These are phyloP conservation scores for Euphorbia pulcherrima DNA, from an alignment of 345 rosid species.

Conservation along the genomic window DNA sequence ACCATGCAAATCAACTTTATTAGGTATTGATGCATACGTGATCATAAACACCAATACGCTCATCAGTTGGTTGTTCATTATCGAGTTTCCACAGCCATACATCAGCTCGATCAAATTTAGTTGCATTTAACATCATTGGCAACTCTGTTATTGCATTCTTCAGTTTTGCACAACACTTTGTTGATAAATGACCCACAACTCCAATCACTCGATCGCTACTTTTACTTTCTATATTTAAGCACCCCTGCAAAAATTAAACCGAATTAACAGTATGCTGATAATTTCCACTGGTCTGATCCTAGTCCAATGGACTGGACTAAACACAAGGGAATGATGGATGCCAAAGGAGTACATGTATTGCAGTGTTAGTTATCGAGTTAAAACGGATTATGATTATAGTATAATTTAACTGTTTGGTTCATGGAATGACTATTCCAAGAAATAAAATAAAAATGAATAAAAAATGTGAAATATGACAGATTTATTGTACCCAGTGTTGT, in stretches of 20 bases:
- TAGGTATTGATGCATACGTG: too few species aligned
- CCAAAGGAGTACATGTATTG: not conserved
- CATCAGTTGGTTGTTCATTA: conserved; percentile 14
- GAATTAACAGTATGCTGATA: not conserved
- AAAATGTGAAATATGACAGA: too few species aligned
- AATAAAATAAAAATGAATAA: too few species aligned
- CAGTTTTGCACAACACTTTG: conserved; percentile 1
- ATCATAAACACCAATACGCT: conserved; percentile 15
- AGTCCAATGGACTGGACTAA: not conserved
- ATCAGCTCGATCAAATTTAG: conserved; percentile 5
- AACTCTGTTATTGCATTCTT: not conserved
- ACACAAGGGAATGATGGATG: not conserved
- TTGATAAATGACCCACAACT: conserved; percentile 9
- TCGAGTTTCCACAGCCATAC: conserved; percentile 15
- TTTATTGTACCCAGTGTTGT: too few species aligned
- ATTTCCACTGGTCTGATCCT: not conserved
- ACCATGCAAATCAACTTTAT: too few species aligned
- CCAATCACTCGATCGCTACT: conserved; percentile 3
- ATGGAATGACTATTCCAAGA: too few species aligned
- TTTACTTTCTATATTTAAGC: conserved; percentile 5
- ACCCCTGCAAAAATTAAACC: conserved; percentile 4
- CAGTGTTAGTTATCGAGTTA: not conserved
- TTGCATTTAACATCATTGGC: conserved; percentile 2
- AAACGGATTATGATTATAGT: not conserved
- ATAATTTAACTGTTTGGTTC: not conserved